Base-by-base conservation (phyloP, 1,284 basidiomycete species). In the Apiotrichum montevideense region DNA sequence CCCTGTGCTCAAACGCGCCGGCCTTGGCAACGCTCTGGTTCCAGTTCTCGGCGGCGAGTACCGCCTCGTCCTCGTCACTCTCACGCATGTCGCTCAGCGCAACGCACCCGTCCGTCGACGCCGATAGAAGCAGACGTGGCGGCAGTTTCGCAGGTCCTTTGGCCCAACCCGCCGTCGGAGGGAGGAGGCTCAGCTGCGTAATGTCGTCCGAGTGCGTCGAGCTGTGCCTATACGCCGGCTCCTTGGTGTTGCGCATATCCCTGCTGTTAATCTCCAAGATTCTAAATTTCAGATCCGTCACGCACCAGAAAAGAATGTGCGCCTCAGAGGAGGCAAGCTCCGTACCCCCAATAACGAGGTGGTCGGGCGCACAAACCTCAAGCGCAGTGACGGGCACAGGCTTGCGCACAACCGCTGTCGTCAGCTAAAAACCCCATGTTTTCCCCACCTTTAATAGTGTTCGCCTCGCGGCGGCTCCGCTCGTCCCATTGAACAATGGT, bases 201-300 rank as follows among this genome's bases (percentile, higher is more conserved):
- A 80, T 76, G 59, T 79, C 79, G 71, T 80, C 79, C 15, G 77
- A 78, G 59, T 80, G 80, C 10, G 79, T 77, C 6, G 79, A 77
- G 6, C 74, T 67, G 63, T 80, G 79, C 4, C 69, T 59, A 63
- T 78, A 77, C 1, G 76, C 63, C 0, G 78, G 72, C 15, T 68
- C 45, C 21, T 67, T 62, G 15, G 72, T 40, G 45, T 73, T 69
- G 14, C 77, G 71, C 10, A 68, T 68, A 56, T 79, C 78, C 73
- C 77, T 78, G 52, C n/a, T 9, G 10, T 37, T 3, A 9, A 8
- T 8, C 6, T 21, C n/a, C 46, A 33, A 21, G 21, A 21, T 21
- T 21, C 21, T 21, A 21, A 21, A 21, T 21, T 21, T 21, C 21
- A 29, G 47, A 45, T 13, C 10, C 6, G 50, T 13, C 21, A 42